These are phyloP conservation scores for Nematocida displodere DNA, from an alignment of 371 early-diverging fungal genomes.

Conservation along the genomic window DNA sequence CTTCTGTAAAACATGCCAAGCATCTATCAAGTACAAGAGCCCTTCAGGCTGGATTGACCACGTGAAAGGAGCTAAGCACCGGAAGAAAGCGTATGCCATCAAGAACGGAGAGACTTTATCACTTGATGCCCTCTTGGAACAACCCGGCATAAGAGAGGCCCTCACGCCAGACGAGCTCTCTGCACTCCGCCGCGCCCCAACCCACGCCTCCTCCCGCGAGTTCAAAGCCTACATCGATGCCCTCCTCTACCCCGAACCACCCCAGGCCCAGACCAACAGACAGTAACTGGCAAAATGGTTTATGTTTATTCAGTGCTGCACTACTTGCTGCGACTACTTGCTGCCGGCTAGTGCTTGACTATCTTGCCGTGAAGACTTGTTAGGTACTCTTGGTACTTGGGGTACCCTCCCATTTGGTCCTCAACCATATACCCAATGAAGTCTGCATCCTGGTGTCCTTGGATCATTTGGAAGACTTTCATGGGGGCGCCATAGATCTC, in stretches of 20 bases:
- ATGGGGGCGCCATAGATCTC: constrained; percentile 27
- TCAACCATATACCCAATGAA: constrained; percentile 60
- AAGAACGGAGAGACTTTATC: not conserved
- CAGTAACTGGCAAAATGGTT: no score
- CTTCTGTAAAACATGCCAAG: constrained; percentile 11
- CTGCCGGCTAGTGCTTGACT: constrained; percentile 43
- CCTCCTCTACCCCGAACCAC: not conserved
- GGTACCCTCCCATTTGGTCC: constrained; percentile 56
- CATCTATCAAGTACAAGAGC: not conserved
- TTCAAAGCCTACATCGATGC: not conserved
- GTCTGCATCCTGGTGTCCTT: constrained; percentile 51
- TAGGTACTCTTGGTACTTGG: constrained; percentile 53
- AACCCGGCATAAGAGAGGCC: not conserved
- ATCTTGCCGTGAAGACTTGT: constrained; percentile 55
- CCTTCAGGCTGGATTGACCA: constrained; percentile 39
- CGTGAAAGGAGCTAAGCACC: constrained; percentile 17
- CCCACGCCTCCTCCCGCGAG: not conserved
- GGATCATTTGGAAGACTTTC: constrained; percentile 22
- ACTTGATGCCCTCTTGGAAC: not conserved
- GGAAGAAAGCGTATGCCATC: not conserved
- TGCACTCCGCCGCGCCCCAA: not conserved
- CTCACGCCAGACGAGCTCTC: not conserved
- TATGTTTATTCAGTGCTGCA: no score
- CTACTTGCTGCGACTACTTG: no score
- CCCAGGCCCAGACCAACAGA: not conserved